Percentiles rank a stretch among this genome's conserved stretches.
phyloP scores from a whole-genome alignment of 306 rosid species.

The Vigna angularis region DNA sequence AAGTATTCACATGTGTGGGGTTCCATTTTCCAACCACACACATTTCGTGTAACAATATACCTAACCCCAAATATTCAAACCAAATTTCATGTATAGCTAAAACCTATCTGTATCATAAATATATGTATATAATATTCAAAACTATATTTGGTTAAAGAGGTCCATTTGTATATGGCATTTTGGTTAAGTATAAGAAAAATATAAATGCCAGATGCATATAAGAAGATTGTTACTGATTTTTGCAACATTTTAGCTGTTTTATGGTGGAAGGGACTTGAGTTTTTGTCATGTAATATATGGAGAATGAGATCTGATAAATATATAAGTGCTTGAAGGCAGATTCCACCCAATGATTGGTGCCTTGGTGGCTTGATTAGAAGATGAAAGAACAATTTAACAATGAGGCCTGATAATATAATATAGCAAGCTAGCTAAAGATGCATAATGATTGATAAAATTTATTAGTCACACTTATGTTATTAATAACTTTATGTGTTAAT shows the following conservation, averaged over 20 bases:
- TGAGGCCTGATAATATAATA: not conserved
- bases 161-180: not conserved
- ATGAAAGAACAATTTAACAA: constrained; percentile 19
- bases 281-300: not conserved
- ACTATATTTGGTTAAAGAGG: not conserved
- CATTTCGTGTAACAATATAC: constrained; percentile 42
- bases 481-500: too few species aligned
- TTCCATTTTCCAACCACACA: constrained; percentile 46
- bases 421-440: not conserved
- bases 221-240: not conserved
- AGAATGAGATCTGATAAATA: not conserved
- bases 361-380: not conserved
- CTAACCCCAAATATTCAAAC: constrained; percentile 21
- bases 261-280: not conserved
- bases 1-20: constrained; percentile 41
- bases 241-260: not conserved
- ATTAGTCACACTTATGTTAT: not conserved
- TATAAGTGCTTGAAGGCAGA: not conserved
- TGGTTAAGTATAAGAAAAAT: not conserved
- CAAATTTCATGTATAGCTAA: not conserved
- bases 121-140: too few species aligned
- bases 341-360: not conserved
- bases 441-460: not conserved
- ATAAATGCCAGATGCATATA: too few species aligned
- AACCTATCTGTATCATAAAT: not conserved